Evolutionary conservation across 139 green algal genomes (phyloP).

Genomic region (Tetraselmis chui): DNA sequence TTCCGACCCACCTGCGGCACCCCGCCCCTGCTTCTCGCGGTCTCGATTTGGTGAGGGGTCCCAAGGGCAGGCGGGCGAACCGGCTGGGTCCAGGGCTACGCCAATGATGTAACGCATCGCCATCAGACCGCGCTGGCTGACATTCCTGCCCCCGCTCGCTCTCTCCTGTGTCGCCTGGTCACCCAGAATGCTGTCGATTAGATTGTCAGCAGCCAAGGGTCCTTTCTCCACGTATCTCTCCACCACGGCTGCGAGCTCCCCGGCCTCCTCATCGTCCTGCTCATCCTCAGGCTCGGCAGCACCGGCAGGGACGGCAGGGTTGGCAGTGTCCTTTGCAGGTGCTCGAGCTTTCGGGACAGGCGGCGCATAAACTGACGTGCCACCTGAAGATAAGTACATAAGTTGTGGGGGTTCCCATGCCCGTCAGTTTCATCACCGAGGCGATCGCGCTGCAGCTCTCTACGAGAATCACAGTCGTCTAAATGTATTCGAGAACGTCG

Average conservation of each 20-base stretch:
- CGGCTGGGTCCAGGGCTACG: background rate
- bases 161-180: too few species aligned
- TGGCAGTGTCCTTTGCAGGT: background rate
- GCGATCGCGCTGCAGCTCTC: too few species aligned
- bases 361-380: background rate
- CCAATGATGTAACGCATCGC: background rate
- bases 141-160: too few species aligned
- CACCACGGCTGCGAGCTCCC: background rate
- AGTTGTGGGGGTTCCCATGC: background rate
- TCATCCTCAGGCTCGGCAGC: background rate
- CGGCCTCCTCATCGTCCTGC: background rate
- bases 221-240: background rate
- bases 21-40: too few species aligned
- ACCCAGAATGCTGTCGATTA: background rate
- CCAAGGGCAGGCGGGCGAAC: background rate
- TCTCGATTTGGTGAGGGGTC: background rate
- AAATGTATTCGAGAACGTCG: too few species aligned
- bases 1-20: background rate
- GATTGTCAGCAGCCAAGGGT: background rate
- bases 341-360: background rate
- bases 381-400: background rate
- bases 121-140: background rate
- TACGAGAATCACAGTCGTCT: too few species aligned
- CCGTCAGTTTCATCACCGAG: background rate
- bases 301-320: too few species aligned